Evolutionary conservation across 306 rosid species (phyloP), one percentile per base, ranked within the genome.

Genomic region (Psophocarpus tetragonolobus): DNA sequence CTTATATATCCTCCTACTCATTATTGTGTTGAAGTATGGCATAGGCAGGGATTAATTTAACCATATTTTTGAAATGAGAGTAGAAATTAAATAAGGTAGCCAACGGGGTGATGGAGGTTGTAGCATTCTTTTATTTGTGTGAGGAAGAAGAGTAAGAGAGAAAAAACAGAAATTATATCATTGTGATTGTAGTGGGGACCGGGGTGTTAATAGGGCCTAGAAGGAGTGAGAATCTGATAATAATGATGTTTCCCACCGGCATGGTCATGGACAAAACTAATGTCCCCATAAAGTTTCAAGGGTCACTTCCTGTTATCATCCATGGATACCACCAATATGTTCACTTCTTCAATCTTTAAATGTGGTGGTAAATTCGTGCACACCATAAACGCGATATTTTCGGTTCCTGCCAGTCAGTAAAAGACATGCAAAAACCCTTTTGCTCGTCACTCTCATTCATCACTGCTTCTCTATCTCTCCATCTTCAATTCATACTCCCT

Each of bases 231-330:
- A 72, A 71, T 65, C 66, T 78, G 20, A 73, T 35, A 73, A 79
- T 79, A 51, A 82, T 76, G 70, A 73, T 81, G 85, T 76, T 82
- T 70, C 85, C 88, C 89, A 81, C 79, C 83, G 76, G 78, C 67
- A 74, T 7, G 68, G 70, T 70, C 27, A 67, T 63, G 85, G 78
- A 60, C 81, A 82, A 83, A 69, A 78, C 81, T 58, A 61, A 68
- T 76, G 90, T 71, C 81, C 27, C 78, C 65, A 41, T 13, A 62
- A 79, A 80, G 81, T 76, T 45, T 56, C 14, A 45, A 27, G 38
- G 65, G 33, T 78, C 84, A 62, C 60, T 65, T 77, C 75, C 30
- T 50, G 42, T 58, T 48, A 33, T 65, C 84, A 73, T 64, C 74
- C 74, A 72, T 27, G 75, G 58, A 62, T 38, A 44, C 74, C 86